phyloP scores from a whole-genome alignment of 1,139 yeast species.

The Nakaseomyces delphensis region DNA sequence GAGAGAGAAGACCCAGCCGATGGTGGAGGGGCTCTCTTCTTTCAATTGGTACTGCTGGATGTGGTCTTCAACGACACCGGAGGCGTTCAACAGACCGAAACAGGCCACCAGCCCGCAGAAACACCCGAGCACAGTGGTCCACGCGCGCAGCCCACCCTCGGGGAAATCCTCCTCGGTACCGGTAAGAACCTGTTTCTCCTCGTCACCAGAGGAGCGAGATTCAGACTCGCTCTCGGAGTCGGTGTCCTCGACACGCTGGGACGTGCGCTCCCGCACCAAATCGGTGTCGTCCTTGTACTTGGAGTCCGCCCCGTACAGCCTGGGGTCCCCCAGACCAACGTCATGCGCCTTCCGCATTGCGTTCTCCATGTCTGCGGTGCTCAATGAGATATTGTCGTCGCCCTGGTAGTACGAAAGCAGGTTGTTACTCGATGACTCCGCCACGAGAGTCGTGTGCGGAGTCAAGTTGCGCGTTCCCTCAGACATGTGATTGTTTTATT shows the following conservation, averaged over 20 bases:
- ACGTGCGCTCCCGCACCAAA: constrained; percentile 1
- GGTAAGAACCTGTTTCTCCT: neutral
- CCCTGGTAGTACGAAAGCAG: constrained; percentile 2
- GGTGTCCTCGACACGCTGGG: neutral
- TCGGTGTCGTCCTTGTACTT: neutral
- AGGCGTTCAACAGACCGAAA: constrained; percentile 51
- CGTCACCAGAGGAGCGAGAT: neutral
- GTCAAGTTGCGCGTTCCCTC: constrained; percentile 2
- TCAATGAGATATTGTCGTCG: constrained; percentile 3
- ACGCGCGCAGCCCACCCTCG: constrained; percentile 51
- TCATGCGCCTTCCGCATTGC: neutral
- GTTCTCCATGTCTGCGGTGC: constrained; percentile 2
- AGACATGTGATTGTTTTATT: neutral
- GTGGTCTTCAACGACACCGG: constrained; percentile 58
- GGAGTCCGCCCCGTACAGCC: neutral
- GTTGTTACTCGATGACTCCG: constrained; percentile 1
- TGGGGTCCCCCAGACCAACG: neutral
- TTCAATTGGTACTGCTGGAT: constrained; percentile 45
- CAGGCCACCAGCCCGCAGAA: constrained; percentile 50
- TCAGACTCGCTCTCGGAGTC: constrained; percentile 3
- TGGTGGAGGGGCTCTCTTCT: constrained; percentile 38
- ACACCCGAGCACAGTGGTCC: constrained; percentile 48
- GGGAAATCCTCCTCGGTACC: constrained; percentile 31
- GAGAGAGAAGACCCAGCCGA: constrained; percentile 63
- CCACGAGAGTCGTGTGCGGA: constrained; percentile 2